Evolutionary conservation across 352 stramenopile species (phyloP), one percentile per base, ranked within the genome.

Genomic region (Phytophthora gonapodyides): DNA sequence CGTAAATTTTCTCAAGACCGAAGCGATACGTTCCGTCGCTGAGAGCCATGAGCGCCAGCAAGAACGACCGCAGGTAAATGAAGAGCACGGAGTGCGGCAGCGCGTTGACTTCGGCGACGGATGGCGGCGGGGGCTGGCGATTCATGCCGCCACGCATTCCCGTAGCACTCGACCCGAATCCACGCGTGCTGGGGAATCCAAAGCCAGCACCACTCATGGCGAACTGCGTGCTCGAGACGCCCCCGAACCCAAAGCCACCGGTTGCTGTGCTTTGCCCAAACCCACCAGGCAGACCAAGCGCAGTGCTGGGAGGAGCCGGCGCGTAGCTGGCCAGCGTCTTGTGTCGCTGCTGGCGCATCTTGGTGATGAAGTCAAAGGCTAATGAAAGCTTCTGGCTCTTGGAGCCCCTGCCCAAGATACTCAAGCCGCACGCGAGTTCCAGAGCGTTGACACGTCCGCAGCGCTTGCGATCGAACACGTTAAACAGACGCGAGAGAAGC

Each of bases 311-410:
- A 76, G 9, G 80, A 61, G 60, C 44, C 0, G 64, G 64, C 12
- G 75, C 76, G 61, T 87, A 94, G 38, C 84, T 85, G 21, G 78
- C 80, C 10, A 92, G 71, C 0, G 81, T 90, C n/a, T 82, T 81
- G 35, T 86, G 72, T 7, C 85, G 76, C 43, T 94, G 83, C 33
- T 91, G 78, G 2, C 82, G 70, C 80, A 96, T 87, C 57, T 91
- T 91, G 9, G 82, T 87, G 64, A 96, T 90, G 37, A 96, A 92
- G 9, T 96, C 87, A 42, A 96, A 96, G 5, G 86, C 85, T 41
- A 90, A 75, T 8, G 83, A 85, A 8, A 96, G 69, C 61, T 96
- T 96, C 50, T 94, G 87, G 42, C 82, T 93, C 52, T 96, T 96
- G 2, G 84, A 90, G 7, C 87, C 87, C 63, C 86, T 85, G 8